Evolutionary conservation across 176 grass and related monocot genomes (phyloP), one percentile per base, ranked within the genome.

Genomic region (Ensete glaucum): DNA sequence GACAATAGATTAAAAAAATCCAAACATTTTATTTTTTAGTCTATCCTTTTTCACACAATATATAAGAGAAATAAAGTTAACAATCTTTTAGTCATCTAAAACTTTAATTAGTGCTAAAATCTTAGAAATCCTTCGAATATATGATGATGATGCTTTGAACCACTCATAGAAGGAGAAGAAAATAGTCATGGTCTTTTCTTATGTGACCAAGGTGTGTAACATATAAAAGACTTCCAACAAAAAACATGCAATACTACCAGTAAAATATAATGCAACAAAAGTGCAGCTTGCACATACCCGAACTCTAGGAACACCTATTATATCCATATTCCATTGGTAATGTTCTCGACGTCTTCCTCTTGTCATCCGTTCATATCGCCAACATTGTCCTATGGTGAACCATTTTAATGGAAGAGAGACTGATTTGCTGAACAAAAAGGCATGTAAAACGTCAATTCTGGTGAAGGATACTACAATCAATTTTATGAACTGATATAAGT

Each of bases 301-400:
- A 56, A 96, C 83, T 96, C 82, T 92, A 56, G 93, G 74, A 69
- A 92, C 77, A 71, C 93, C 89, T 77, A 96, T 87, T 50, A 96
- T 90, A 79, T 96, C 93, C 89, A 96, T 92, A 77, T 96, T 96
- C 93, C 89, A 96, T 77, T 96, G 93, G 64, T 92, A 96, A 86
- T 96, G 93, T 14, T 96, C 93, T 56, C 89, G 87, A 23, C 93
- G 84, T 59, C 93, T 92, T 75, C 89, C 93, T 82, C 89, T 80
- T 63, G 89, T 96, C 93, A 96, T 96, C 52, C 93, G 83, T 68
- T 96, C 93, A 71, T 96, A 96, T 21, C 93, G 78, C 93, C 93
- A 96, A 69, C 93, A 96, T 26, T 96, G 93, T 78, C 93, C 93
- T 85, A 96, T 96, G 65, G 93, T 90, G 84, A 92, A 96, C 93